phyloP scores from a whole-genome alignment of 1,284 basidiomycete genomes.

The Gymnopus androsaceus region DNA sequence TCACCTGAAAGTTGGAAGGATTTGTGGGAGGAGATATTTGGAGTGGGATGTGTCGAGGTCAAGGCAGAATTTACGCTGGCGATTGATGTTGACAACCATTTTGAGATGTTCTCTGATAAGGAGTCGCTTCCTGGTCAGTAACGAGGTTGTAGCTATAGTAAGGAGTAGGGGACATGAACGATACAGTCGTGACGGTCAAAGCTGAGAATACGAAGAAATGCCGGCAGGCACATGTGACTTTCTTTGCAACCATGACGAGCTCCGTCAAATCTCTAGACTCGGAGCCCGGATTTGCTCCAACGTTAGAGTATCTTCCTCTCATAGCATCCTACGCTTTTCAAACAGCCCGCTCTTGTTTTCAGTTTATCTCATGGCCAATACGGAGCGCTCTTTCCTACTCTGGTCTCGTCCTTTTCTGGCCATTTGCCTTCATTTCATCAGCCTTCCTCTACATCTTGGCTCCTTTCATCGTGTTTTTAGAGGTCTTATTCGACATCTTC shows the following conservation, averaged over 20 bases:
- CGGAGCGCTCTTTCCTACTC: constrained; percentile 26
- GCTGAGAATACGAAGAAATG: too few relatives aligned
- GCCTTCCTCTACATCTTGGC: constrained; percentile 49
- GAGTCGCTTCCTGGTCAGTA: background rate
- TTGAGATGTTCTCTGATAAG: background rate
- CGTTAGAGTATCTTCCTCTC: background rate
- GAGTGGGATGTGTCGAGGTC: constrained; percentile 25
- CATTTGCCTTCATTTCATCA: constrained; percentile 34
- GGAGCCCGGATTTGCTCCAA: too few relatives aligned
- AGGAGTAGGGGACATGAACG: too few relatives aligned
- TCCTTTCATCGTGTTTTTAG: constrained; percentile 46
- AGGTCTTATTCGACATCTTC: constrained; percentile 44
- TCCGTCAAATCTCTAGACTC: too few relatives aligned
- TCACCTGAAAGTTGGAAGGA: constrained; percentile 38
- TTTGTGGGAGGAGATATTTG: constrained; percentile 36
- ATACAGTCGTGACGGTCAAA: too few relatives aligned
- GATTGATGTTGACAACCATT: background rate
- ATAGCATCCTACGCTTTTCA: background rate
- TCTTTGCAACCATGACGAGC: too few relatives aligned
- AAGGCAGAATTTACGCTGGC: background rate
- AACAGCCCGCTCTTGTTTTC: constrained; percentile 18
- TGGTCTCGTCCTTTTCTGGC: constrained; percentile 23
- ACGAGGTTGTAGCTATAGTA: constrained; percentile 2
- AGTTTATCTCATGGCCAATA: constrained; percentile 18
- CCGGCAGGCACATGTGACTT: too few relatives aligned